Evolutionary conservation across 805 yeast genomes (phyloP).

Genomic region (Clavispora santaluciae): DNA sequence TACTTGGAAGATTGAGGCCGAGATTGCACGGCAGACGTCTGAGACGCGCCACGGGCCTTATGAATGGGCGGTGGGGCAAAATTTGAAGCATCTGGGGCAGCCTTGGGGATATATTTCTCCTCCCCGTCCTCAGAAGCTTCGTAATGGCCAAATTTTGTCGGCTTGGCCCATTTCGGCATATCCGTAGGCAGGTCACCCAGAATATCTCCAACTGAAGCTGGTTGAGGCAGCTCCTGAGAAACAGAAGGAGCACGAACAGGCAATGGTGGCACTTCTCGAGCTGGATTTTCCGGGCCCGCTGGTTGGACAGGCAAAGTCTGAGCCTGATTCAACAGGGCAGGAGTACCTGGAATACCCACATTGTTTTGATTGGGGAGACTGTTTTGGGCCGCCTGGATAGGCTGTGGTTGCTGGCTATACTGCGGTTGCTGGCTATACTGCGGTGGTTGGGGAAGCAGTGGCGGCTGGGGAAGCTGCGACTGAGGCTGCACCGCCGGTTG

Average conservation of each 20-base stretch:
- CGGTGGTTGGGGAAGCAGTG: constrained; percentile 1
- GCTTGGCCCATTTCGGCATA: neutral
- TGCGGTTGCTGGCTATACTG: neutral
- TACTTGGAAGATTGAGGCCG: neutral
- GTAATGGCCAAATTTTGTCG: neutral
- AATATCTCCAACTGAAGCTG: neutral
- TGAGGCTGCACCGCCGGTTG: constrained; percentile 7
- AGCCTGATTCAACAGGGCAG: neutral
- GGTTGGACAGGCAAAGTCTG: neutral
- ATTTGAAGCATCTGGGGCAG: constrained; percentile 30
- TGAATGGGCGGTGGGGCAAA: constrained; percentile 43
- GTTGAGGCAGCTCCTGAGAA: neutral
- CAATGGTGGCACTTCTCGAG: neutral
- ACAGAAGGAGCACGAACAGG: neutral
- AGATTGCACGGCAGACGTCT: too few relatives aligned
- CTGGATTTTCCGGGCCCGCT: neutral
- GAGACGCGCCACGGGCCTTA: constrained; percentile 4
- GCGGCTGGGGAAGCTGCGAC: constrained; percentile 3
- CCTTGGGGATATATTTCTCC: constrained; percentile 9
- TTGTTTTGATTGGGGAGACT: constrained; percentile 2
- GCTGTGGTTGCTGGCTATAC: constrained; percentile 2
- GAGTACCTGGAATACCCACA: constrained; percentile 1
- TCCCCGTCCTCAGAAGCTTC: neutral
- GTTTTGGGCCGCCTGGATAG: constrained; percentile 4
- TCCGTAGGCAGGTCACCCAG: neutral